Evolutionary conservation across 1,284 basidiomycete species (phyloP), one percentile per base, ranked within the genome.

Genomic region (Marasmius fiardii): DNA sequence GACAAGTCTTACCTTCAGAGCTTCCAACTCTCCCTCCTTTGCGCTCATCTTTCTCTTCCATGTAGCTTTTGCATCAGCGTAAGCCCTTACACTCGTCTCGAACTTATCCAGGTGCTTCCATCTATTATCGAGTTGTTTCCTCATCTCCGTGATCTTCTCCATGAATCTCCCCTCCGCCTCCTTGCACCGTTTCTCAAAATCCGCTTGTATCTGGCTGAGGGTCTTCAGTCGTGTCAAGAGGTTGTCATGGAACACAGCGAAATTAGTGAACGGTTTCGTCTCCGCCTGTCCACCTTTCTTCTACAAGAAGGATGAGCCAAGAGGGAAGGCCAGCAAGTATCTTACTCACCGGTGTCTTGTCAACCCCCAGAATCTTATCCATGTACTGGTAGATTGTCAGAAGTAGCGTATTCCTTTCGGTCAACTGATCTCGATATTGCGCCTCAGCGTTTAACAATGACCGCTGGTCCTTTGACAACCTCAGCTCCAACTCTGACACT

Each of bases 71-170:
- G 86, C 84, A 56, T 96, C 90, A 1, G 88, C 85, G 58, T 93
- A 87, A 20, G 83, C 81, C 78, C 93, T 96, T 55, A 98, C 81
- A 51, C 91, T 88, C 12, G 78, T 74, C 71, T 99, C 96, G 64
- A 98, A 95, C 66, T 90, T 91, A 73, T 99, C 96, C 55, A 99
- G 82, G 68, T 96, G 92, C 61, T 87, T 88, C 90, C 94, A 95
- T 58, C 93, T 85, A 45, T 79, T 72, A 60, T 98, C 96, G 41
- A 98, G 81, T 66, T 95, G 92, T 63, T 90, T 90, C 67, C 90
- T 86, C 75, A 99, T 85, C 12, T 90, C 83, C 20, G 74, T 82
- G 53, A 93, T 71, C 71, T 86, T 88, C 41, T 94, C 92, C 7
- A 74, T 66, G 62, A 89, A 90, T 52, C 79, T 78, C 5, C 71